These are phyloP conservation scores for Lignosus rhinocerotis DNA, from an alignment of 1,284 basidiomycete species.

Conservation along the genomic window DNA sequence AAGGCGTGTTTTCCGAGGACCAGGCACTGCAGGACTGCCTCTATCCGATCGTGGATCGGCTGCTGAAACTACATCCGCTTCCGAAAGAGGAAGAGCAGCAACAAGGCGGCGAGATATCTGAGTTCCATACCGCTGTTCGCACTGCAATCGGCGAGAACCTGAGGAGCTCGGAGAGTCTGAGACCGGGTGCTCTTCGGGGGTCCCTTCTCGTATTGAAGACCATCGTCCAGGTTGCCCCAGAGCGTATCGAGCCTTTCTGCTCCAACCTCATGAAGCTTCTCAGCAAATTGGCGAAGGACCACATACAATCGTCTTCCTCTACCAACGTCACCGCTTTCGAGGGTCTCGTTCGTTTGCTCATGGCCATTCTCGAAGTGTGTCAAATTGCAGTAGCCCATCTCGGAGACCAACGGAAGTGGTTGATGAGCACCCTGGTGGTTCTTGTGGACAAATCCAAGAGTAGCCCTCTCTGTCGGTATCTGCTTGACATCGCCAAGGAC, in stretches of 20 bases:
- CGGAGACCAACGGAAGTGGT: conserved; percentile 71
- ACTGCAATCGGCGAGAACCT: conserved; percentile 81
- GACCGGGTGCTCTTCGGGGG: conserved; percentile 55
- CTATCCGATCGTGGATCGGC: conserved; percentile 83
- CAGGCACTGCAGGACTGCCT: conserved; percentile 75
- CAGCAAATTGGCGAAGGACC: conserved; percentile 87
- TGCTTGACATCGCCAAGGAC: conserved; percentile 85
- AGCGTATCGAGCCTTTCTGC: conserved; percentile 85
- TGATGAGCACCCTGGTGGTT: conserved; percentile 75
- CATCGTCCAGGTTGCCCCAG: conserved; percentile 82
- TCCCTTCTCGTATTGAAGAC: conserved; percentile 88
- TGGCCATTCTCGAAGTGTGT: conserved; percentile 72
- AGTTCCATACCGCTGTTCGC: conserved; percentile 82
- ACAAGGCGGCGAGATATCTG: conserved; percentile 57
- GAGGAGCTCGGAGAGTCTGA: conserved; percentile 47
- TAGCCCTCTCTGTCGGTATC: conserved; percentile 76
- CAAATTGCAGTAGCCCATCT: conserved; percentile 64
- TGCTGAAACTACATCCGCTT: conserved; percentile 83
- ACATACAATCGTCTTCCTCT: conserved; percentile 56
- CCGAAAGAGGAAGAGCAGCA: conserved; percentile 80
- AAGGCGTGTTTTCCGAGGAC: conserved; percentile 83
- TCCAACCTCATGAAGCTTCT: conserved; percentile 82
- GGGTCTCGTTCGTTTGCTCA: conserved; percentile 60
- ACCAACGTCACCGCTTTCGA: conserved; percentile 52
- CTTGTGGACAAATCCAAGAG: conserved; percentile 95